These are phyloP conservation scores for Capsicum baccatum DNA, from an alignment of 257 asterid species.

Conservation along the genomic window DNA sequence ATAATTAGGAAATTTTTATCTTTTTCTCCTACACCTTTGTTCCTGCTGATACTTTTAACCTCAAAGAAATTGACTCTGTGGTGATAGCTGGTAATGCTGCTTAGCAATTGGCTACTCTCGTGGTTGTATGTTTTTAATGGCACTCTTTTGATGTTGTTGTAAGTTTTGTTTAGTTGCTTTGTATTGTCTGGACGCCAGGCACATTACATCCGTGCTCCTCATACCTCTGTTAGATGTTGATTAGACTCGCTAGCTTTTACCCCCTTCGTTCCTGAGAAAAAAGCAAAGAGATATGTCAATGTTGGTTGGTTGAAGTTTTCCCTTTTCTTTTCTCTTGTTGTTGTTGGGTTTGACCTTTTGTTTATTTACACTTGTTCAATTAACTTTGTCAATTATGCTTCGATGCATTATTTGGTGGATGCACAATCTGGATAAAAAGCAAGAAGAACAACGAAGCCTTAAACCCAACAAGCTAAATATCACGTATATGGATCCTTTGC, in stretches of 20 bases:
- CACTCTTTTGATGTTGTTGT: neutral
- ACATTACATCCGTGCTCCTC: neutral
- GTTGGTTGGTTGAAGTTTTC: neutral
- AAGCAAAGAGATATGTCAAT: neutral
- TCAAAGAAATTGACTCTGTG: neutral
- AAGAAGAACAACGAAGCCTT: neutral
- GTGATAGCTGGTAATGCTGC: conserved; percentile 3
- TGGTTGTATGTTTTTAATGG: neutral
- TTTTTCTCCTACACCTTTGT: neutral
- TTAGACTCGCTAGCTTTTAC: neutral
- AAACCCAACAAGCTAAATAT: neutral
- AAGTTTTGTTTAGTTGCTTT: neutral
- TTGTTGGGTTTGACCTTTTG: neutral
- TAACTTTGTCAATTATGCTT: neutral
- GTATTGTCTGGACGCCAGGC: neutral
- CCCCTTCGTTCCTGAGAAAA: neutral
- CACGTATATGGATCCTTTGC: neutral
- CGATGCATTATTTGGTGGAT: neutral
- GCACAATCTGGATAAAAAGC: neutral
- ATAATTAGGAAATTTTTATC: neutral
- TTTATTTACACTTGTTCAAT: neutral
- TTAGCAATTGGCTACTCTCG: neutral
- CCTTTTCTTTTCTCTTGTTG: neutral
- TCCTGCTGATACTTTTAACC: neutral
- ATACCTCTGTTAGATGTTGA: neutral